A percentile compares a stretch with the other conserved stretches of the same genome.
Evolutionary conservation across 2,329 filamentous ascomycete genomes (phyloP).

Genomic region (Dothistroma septosporum): DNA sequence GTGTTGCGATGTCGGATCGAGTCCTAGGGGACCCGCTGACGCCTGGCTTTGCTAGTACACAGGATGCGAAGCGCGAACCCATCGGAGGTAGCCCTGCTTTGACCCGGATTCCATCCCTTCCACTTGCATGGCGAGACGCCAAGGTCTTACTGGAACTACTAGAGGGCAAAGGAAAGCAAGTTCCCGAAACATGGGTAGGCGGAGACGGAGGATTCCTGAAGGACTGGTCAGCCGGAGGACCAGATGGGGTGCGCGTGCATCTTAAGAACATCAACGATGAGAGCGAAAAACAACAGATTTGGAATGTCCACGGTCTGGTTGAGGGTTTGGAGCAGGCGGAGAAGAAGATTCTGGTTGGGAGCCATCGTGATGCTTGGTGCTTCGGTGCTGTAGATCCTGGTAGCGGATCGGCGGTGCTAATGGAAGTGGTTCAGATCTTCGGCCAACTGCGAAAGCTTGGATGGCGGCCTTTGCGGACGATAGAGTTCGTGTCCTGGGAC

Average conservation of each 20-base stretch:
- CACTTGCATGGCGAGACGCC: constrained; percentile 85
- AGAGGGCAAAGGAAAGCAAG: constrained; percentile 66
- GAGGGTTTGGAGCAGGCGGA: constrained; percentile 75
- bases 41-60: constrained; percentile 74
- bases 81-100: constrained; percentile 69
- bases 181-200: constrained; percentile 67
- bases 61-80: constrained; percentile 61
- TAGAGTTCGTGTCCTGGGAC: constrained; percentile 97
- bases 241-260: constrained; percentile 61
- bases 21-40: constrained; percentile 88
- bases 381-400: constrained; percentile 83
- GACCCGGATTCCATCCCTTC: constrained; percentile 80
- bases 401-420: constrained; percentile 82
- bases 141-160: constrained; percentile 72
- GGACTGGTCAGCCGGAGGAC: constrained; percentile 60
- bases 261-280: constrained; percentile 87
- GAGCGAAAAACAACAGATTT: constrained; percentile 74
- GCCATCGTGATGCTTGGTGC: constrained; percentile 89
- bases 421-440: constrained; percentile 83
- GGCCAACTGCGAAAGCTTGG: constrained; percentile 70
- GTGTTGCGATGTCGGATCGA: constrained; percentile 76
- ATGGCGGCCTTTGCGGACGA: constrained; percentile 89
- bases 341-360: constrained; percentile 85
- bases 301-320: constrained; percentile 85
- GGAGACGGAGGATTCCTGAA: constrained; percentile 61